These are phyloP conservation scores for Colletotrichum sojae DNA, from an alignment of 2,329 filamentous ascomycete species.

Conservation along the genomic window DNA sequence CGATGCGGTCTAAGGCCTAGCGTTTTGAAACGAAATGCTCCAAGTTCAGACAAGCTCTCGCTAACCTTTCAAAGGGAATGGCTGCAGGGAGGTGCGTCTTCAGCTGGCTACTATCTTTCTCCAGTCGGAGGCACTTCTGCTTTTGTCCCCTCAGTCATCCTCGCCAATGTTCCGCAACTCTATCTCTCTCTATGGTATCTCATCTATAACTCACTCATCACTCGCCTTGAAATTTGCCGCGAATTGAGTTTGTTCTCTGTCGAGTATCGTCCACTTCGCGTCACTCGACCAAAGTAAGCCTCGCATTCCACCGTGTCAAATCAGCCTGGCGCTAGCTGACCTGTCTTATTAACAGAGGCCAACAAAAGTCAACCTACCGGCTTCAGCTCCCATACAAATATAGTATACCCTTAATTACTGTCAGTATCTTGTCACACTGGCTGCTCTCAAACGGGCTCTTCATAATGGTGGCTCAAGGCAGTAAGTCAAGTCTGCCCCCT, in stretches of 20 bases:
- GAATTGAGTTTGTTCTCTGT: not conserved
- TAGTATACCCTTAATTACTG: not conserved
- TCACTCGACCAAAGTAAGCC: not conserved
- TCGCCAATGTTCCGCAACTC: not conserved
- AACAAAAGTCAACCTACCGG: not conserved
- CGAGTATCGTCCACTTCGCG: not conserved
- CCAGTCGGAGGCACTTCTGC: not conserved
- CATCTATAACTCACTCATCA: not conserved
- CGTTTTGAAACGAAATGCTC: no score
- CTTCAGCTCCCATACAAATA: not conserved
- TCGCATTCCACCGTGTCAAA: not conserved
- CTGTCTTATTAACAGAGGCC: not conserved
- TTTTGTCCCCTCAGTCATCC: not conserved
- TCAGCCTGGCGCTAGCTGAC: not conserved
- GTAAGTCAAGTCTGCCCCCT: not conserved
- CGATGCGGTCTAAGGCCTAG: no score
- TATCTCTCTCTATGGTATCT: slow-evolving; percentile 20
- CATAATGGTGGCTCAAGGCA: not conserved
- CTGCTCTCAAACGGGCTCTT: slow-evolving; percentile 3
- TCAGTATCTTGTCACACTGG: not conserved
- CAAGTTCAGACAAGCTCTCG: not conserved
- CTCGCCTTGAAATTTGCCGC: not conserved
- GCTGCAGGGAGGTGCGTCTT: not conserved
- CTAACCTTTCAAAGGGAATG: not conserved
- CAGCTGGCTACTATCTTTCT: not conserved